Evolutionary conservation across 2,329 filamentous ascomycete genomes (phyloP), one percentile per base, ranked within the genome.

Genomic region (Stagonosporopsis cucurbitacearum): DNA sequence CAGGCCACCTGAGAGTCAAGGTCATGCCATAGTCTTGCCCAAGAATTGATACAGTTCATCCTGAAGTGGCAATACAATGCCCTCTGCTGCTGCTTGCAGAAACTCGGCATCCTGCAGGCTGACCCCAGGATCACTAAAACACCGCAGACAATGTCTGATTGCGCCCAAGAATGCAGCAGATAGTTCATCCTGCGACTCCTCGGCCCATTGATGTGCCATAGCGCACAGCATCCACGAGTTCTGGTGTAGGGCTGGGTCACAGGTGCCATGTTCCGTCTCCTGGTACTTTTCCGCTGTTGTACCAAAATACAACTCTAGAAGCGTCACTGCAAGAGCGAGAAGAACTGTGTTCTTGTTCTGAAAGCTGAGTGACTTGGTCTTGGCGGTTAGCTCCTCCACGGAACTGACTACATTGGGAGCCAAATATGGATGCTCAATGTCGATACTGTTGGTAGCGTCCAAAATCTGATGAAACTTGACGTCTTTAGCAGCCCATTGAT

Each of bases 251-350:
- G 58, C 49, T 12, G 60, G 51, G 5, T 65, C 59, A 19, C 22
- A 48, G 6, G 47, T 20, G 11, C 56, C 64, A 20, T 60, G 42
- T 40, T 74, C 67, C 1, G 52, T 26, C 25, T 68, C 59, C 33
- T 66, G 68, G 30, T 73, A 69, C 44, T 69, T 66, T 25, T 73
- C 66, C 5, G 65, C 72, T 2, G 71, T 71, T 7, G 62, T 66
- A 2, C 73, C 73, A 58, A 74, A 75, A 48, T 75, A 75, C 2
- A 76, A 64, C 54, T 76, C 72, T 1, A 76, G 62, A 2, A 75
- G 62, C 6, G 69, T 60, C 20, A 75, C 62, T 1, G 72, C 74
- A 13, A 76, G 58, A 12, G 71, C 72, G 12, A 75, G 65, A 23
- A 76, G 58, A 6, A 73, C 59, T 0, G 66, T 72, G 51, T 75